Base-by-base conservation (phyloP, 2,329 filamentous ascomycete species). In the Talaromyces sp. region DNA sequence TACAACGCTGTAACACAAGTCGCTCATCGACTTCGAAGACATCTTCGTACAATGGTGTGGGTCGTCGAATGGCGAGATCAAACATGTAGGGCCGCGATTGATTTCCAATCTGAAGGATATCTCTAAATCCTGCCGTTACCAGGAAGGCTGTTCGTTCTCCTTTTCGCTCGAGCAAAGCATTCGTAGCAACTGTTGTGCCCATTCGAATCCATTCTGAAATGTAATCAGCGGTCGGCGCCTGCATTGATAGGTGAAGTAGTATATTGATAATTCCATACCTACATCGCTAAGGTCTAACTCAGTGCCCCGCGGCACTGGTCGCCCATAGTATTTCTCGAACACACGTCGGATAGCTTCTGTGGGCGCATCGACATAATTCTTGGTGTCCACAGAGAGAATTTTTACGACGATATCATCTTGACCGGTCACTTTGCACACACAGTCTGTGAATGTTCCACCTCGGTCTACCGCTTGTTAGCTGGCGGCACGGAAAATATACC, bases 131-230 rank as follows among this genome's bases (percentile, higher is more conserved):
- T 87, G 88, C 81, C 96, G 93, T 96, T 8, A 95, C 92, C 2
- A 97, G 87, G 76, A 97, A 85, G 13, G 90, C 93, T 71, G 94
- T 94, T 69, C 88, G 88, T 77, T 96, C 92, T 58, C 93, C 93
- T 76, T 96, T 97, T 68, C 93, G 84, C 78, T 97, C 93, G 2
- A 97, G 83, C 66, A 97, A 78, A 0, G 93, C 93, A 76, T 97
- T 97, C 0, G 93, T 97, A 5, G 93, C 93, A 13, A 97, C 93
- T 0, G 93, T 97, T 3, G 93, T 97, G 60, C 93, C 93, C 93
- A 97, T 97, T 52, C 41, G 37, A 13, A 62, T 54, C 8, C 33
- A 62, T 62, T 54, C 60, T 54, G 22, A 1, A 11, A 14, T 41
- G 39, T 16, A 41, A 41, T 41, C 39, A 41, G 39, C 7, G 39